Base-by-base conservation (phyloP, 169 alveolate genomes). In the Cryptosporidium ubiquitum region DNA sequence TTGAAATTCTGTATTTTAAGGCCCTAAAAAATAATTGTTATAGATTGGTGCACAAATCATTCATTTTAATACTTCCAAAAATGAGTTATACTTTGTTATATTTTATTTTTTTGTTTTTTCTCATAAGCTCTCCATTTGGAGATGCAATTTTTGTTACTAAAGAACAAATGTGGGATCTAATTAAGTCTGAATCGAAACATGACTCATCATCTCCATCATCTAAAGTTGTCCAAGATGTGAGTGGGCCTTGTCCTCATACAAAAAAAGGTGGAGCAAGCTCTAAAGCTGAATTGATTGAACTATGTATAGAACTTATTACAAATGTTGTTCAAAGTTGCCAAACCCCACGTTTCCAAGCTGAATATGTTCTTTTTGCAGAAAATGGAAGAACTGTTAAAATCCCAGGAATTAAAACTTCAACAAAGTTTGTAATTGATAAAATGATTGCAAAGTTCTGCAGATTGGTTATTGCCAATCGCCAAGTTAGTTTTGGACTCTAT, bases 151-250 rank as follows among this genome's bases (percentile, higher is more conserved):
- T 5, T n/a, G 16, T 55, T 26, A 55, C 16, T 10, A 64, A n/a
- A 37, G 71, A 64, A 64, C 18, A 31, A 35, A 2, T 64, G 7
- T 64, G 71, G 71, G 52, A 16, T 0, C 37, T 3, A 35, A 64
- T 64, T 31, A 64, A 64, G 71, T 0, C 47, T n/a, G 49, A 64
- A 7, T 64, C 71, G 29, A 18, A 14, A 0, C 10, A 26, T 31
- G 49, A 23, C 26, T 33, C 71, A 12, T 64, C 71, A 37, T 31
- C 71, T 37, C 71, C 71, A 26, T 7, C 64, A 7, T 70, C 66
- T 14, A 73, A 14, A 26, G 0, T 29, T 18, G 0, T 73, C n/a
- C 14, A 6, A 16, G 70, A 39, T n/a, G 33, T 73, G 33, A n/a
- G 0, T 0, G 85, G 85, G 7, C 0, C 20, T 14, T 39, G 61